Evolutionary conservation across 1,284 basidiomycete genomes (phyloP).

Genomic region (Ustilago cynodontis): DNA sequence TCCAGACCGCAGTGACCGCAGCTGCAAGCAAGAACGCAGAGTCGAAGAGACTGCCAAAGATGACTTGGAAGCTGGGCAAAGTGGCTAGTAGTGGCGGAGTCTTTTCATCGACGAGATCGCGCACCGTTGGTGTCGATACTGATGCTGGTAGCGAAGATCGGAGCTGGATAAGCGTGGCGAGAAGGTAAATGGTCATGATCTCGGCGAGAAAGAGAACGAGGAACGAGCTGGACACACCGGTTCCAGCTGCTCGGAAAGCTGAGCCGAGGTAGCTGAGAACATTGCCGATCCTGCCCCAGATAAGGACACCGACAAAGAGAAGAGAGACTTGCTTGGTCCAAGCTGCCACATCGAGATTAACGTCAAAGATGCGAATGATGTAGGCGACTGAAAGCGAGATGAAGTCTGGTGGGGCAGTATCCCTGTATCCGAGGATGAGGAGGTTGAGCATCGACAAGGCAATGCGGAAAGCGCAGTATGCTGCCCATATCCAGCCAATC

Average conservation of each 20-base stretch:
- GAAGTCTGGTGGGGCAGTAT: constrained; percentile 66
- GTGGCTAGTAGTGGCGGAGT: constrained; percentile 66
- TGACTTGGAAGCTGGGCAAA: constrained; percentile 71
- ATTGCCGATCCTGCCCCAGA: constrained; percentile 70
- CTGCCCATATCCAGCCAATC: constrained; percentile 68
- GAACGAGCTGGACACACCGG: constrained; percentile 70
- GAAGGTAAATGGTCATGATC: constrained; percentile 71
- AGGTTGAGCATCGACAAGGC: constrained; percentile 49
- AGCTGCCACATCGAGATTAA: constrained; percentile 69
- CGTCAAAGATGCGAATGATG: constrained; percentile 65
- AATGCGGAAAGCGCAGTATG: constrained; percentile 69
- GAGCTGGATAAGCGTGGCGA: constrained; percentile 71
- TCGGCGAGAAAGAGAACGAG: constrained; percentile 71
- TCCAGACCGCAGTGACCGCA: constrained; percentile 46
- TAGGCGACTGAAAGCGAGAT: constrained; percentile 68
- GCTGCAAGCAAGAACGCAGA: constrained; percentile 70
- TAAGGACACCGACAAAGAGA: constrained; percentile 70
- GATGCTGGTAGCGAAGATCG: constrained; percentile 63
- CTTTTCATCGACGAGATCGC: background rate
- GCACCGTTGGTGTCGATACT: constrained; percentile 3
- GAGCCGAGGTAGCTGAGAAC: constrained; percentile 70
- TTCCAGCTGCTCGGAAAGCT: constrained; percentile 69
- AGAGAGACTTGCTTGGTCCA: constrained; percentile 71
- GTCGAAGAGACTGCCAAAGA: constrained; percentile 71
- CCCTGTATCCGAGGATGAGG: constrained; percentile 51